A percentile compares a stretch with the other conserved stretches of the same genome.
Evolutionary conservation across 2,329 filamentous ascomycete species (phyloP).

Genomic region (Furcasterigmium furcatum): DNA sequence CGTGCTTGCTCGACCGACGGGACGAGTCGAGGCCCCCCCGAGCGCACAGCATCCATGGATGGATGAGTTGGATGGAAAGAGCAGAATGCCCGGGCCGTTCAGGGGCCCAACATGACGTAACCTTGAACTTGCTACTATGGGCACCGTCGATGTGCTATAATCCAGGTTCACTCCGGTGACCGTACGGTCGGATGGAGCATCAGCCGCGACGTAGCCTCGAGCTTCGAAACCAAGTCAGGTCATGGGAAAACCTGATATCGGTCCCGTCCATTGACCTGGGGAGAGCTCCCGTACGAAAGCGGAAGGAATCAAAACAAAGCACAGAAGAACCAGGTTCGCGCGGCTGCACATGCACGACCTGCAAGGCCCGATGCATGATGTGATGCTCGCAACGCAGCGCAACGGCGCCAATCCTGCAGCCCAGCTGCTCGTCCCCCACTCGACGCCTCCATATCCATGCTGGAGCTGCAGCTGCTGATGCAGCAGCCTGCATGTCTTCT

Average conservation of each 20-base stretch:
- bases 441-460: neutral
- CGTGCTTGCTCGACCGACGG: no score
- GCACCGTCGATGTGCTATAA: neutral
- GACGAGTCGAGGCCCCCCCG: no score
- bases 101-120: neutral
- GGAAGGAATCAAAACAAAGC: slow-evolving; percentile 1
- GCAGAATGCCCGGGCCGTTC: no score
- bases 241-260: neutral
- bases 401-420: slow-evolving; percentile 1
- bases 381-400: neutral
- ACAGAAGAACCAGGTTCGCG: neutral
- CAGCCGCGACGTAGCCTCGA: no score
- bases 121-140: no score
- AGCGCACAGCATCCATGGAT: no score
- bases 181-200: no score
- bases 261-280: no score
- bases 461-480: neutral
- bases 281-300: no score
- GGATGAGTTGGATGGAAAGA: no score
- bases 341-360: neutral
- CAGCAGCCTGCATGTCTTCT: neutral
- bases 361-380: neutral
- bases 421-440: neutral
- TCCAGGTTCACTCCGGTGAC: no score
- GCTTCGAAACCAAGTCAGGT: no score